Percentiles rank a stretch among this genome's conserved stretches.
Evolutionary conservation across 2,329 filamentous ascomycete species (phyloP).

Genomic region (Fusarium algeriense): DNA sequence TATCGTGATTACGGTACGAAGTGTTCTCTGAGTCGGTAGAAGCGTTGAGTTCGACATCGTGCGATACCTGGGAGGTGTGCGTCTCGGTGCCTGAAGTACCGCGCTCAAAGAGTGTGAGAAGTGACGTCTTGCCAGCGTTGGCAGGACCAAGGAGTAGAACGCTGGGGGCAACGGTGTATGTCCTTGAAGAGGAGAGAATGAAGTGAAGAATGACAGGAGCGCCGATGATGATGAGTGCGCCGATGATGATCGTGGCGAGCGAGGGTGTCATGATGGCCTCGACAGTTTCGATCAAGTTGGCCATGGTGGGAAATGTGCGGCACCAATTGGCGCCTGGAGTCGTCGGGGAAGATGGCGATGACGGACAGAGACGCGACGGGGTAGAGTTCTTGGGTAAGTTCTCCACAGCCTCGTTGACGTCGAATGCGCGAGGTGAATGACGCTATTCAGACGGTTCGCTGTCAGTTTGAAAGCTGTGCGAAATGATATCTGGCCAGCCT

Average conservation of each 20-base stretch:
- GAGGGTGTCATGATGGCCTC: constrained; percentile 72
- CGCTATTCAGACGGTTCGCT: constrained; percentile 1
- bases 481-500: constrained; percentile 38
- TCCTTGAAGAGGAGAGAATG: constrained; percentile 74
- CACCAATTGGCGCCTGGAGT: constrained; percentile 30
- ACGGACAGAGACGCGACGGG: neutral
- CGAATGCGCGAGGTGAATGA: neutral
- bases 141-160: constrained; percentile 86
- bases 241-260: constrained; percentile 72
- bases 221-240: constrained; percentile 76
- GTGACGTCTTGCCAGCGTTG: constrained; percentile 87
- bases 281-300: constrained; percentile 56
- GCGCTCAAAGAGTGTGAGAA: constrained; percentile 80
- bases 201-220: constrained; percentile 83
- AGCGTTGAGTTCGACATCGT: constrained; percentile 67
- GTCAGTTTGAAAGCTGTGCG: constrained; percentile 30
- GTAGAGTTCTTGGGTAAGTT: neutral
- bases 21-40: constrained; percentile 59
- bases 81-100: constrained; percentile 61
- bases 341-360: neutral
- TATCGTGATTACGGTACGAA: constrained; percentile 69
- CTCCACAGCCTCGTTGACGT: neutral
- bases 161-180: constrained; percentile 77
- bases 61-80: constrained; percentile 66
- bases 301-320: constrained; percentile 50